phyloP scores from a whole-genome alignment of 768 basidiomycete genomes.

The Termitomyces sp. region DNA sequence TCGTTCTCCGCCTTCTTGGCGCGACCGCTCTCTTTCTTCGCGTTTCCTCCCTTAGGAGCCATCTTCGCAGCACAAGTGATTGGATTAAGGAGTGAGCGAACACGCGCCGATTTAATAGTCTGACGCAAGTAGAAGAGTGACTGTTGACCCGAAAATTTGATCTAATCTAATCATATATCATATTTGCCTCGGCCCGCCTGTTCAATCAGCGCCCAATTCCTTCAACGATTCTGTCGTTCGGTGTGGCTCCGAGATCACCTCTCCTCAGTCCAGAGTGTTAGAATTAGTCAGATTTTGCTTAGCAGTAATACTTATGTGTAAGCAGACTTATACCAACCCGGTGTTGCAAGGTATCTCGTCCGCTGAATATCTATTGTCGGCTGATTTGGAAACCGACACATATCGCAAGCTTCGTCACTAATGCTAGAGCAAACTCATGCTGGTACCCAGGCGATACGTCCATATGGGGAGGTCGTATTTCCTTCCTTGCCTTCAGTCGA shows the following conservation, averaged over 20 bases:
- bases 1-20: conserved; percentile 94
- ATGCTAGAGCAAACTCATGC: not conserved
- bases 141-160: conserved; percentile 5
- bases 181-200: not conserved
- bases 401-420: too few relatives aligned
- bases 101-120: conserved; percentile 6
- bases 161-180: conserved; percentile 15
- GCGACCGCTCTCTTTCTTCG: conserved; percentile 88
- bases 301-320: not conserved
- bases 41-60: conserved; percentile 86
- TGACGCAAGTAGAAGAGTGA: not conserved
- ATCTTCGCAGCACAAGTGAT: conserved; percentile 39
- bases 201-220: not conserved
- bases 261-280: not conserved
- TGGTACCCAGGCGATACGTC: conserved; percentile 41
- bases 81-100: not conserved
- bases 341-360: not conserved
- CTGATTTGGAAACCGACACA: not conserved
- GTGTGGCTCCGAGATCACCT: not conserved
- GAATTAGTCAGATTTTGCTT: not conserved
- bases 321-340: not conserved
- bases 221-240: not conserved
- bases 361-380: not conserved
- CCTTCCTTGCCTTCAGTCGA: conserved; percentile 31
- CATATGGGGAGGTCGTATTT: conserved; percentile 41